A percentile compares a stretch with the other conserved stretches of the same genome.
Evolutionary conservation across 2,329 filamentous ascomycete species (phyloP).

Genomic region (Teratosphaeria epicoccoides): DNA sequence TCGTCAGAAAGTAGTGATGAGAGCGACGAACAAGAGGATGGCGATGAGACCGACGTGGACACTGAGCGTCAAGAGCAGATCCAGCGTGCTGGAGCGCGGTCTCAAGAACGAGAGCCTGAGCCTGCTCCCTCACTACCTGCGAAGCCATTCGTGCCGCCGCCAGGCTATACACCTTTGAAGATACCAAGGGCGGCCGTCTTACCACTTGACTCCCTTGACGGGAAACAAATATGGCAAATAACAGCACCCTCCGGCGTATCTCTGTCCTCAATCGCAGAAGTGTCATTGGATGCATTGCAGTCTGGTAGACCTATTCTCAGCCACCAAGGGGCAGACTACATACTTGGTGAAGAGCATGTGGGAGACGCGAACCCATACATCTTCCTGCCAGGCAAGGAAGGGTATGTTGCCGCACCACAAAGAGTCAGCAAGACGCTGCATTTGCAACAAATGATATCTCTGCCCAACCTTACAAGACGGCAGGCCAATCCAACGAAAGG

Average conservation of each 20-base stretch:
- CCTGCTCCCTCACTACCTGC: conserved; percentile 10
- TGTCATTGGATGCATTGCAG: conserved; percentile 50
- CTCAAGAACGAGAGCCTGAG: neutral
- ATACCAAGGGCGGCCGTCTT: conserved; percentile 32
- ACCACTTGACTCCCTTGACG: conserved; percentile 45
- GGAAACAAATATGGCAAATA: conserved; percentile 74
- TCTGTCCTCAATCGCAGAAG: conserved; percentile 54
- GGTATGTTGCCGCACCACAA: conserved; percentile 29
- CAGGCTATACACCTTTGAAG: conserved; percentile 39
- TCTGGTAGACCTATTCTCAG: conserved; percentile 47
- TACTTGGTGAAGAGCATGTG: conserved; percentile 11
- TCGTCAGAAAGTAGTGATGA: conserved; percentile 3
- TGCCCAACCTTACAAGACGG: conserved; percentile 35
- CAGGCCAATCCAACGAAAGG: conserved; percentile 33
- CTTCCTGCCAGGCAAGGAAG: conserved; percentile 14
- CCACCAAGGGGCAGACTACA: conserved; percentile 53
- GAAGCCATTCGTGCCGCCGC: conserved; percentile 24
- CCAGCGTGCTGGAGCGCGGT: neutral
- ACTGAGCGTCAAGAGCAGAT: neutral
- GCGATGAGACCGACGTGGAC: conserved; percentile 1
- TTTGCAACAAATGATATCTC: conserved; percentile 51
- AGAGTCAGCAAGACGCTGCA: conserved; percentile 52
- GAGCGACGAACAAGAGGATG: conserved; percentile 1
- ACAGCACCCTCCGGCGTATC: conserved; percentile 60
- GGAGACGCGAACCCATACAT: conserved; percentile 10